phyloP scores from a whole-genome alignment of 768 basidiomycete genomes.

The Boletus subparvulus region DNA sequence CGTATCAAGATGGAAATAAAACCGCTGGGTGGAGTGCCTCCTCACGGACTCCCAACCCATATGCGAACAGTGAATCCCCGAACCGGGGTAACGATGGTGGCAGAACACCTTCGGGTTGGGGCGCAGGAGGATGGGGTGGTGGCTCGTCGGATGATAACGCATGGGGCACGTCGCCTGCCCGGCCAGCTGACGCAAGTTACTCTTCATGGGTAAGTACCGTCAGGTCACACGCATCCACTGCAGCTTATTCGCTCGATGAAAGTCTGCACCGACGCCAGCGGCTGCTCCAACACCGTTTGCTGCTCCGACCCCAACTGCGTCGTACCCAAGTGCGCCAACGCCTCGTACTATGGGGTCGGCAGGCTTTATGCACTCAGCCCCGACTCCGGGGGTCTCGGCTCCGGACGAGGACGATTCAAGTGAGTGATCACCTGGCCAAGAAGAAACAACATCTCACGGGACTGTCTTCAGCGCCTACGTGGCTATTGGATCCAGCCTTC shows the following conservation, averaged over 20 bases:
- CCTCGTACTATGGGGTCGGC: conserved; percentile 30
- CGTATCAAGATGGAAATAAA: conserved; percentile 35
- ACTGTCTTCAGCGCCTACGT: conserved; percentile 22
- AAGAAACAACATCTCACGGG: conserved; percentile 18
- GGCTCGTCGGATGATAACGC: conserved; percentile 18
- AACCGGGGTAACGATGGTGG: conserved; percentile 39
- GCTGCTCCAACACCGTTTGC: conserved; percentile 41
- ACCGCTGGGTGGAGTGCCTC: conserved; percentile 21
- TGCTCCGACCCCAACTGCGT: conserved; percentile 31
- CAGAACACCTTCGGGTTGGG: conserved; percentile 50
- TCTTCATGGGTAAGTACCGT: conserved; percentile 32
- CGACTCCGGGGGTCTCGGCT: conserved; percentile 30
- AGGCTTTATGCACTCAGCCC: conserved; percentile 27
- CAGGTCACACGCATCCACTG: conserved; percentile 20
- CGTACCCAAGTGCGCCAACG: conserved; percentile 34
- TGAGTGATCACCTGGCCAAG: conserved; percentile 14
- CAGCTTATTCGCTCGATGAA: conserved; percentile 5
- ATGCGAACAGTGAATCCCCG: conserved; percentile 28
- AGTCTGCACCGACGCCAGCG: conserved; percentile 41
- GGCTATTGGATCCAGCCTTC: conserved; percentile 31
- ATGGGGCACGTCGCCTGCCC: conserved; percentile 34
- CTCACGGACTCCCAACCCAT: conserved; percentile 55
- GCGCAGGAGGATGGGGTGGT: conserved; percentile 23
- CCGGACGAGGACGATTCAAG: conserved; percentile 31
- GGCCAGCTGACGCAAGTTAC: conserved; percentile 34